Percentiles rank a stretch among this genome's conserved stretches.
Conservation (phyloP, 768 basidiomycete genomes). For the Agaricus subrufescens region DNA sequence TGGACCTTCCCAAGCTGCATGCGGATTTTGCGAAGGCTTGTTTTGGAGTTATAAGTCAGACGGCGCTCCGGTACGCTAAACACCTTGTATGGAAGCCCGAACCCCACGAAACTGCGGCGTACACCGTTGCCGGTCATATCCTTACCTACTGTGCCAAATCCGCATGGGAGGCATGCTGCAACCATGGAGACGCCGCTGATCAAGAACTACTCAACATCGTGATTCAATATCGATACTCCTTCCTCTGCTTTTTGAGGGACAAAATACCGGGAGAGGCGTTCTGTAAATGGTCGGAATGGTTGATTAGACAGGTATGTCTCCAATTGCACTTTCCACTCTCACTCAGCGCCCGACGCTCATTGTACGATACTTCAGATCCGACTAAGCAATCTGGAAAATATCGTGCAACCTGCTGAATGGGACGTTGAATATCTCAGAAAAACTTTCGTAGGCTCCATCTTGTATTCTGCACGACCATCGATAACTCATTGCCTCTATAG, state of each 20-base stretch:
- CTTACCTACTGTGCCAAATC: not conserved
- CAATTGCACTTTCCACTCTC: not conserved
- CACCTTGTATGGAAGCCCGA: not conserved
- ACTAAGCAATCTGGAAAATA: not conserved
- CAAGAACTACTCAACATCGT: not conserved
- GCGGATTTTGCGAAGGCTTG: not conserved
- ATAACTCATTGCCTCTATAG: no score
- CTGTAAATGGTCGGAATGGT: not conserved
- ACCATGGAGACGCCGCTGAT: not conserved
- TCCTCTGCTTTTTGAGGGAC: not conserved
- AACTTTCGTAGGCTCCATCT: slow-evolving; percentile 7
- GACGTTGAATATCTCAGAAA: not conserved
- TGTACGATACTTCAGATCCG: not conserved
- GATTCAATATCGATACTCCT: not conserved
- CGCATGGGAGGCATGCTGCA: not conserved
- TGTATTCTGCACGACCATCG: no score
- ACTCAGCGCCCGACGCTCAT: not conserved
- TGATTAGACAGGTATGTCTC: not conserved
- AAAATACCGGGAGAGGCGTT: not conserved
- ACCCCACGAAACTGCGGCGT: not conserved
- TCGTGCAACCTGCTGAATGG: not conserved
- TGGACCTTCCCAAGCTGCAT: not conserved
- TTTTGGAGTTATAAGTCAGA: not conserved
- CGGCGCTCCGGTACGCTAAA: not conserved
- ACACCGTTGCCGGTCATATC: not conserved